phyloP scores from a whole-genome alignment of 768 basidiomycete genomes.

The Boletellus emodensis region DNA sequence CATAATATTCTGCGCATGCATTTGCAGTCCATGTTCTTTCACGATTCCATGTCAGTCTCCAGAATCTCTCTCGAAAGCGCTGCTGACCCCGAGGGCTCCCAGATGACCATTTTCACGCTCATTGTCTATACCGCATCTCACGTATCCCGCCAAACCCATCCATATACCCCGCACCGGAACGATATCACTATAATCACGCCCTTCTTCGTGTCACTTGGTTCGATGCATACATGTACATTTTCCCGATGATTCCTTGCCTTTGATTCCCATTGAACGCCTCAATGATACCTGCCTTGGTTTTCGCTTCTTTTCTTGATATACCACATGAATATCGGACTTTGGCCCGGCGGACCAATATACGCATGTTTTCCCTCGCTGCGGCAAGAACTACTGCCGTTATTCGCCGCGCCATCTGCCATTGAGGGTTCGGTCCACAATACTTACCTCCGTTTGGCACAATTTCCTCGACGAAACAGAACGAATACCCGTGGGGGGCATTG shows the following conservation, averaged over 20 bases:
- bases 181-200: slow-evolving; percentile 23
- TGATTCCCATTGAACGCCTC: slow-evolving; percentile 4
- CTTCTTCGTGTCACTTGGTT: slow-evolving; percentile 18
- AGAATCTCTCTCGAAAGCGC: not conserved
- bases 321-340: slow-evolving; percentile 3
- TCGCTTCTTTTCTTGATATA: slow-evolving; percentile 1
- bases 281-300: slow-evolving; percentile 1
- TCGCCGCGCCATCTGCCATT: no score
- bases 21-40: slow-evolving; percentile 28
- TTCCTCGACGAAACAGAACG: not conserved
- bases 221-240: slow-evolving; percentile 9
- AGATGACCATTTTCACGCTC: slow-evolving; percentile 29
- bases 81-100: slow-evolving; percentile 2
- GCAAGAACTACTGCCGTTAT: not conserved
- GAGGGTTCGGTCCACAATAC: no score
- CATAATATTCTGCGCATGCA: slow-evolving; percentile 27
- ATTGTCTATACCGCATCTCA: slow-evolving; percentile 21
- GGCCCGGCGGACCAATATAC: not conserved
- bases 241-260: slow-evolving; percentile 5
- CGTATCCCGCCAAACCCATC: slow-evolving; percentile 16
- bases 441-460: no score
- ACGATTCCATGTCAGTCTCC: slow-evolving; percentile 17
- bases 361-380: not conserved
- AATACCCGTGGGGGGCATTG: no score
- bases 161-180: slow-evolving; percentile 27